These are phyloP conservation scores for Clavispora santaluciae DNA, from an alignment of 805 yeast genomes.

Conservation along the genomic window DNA sequence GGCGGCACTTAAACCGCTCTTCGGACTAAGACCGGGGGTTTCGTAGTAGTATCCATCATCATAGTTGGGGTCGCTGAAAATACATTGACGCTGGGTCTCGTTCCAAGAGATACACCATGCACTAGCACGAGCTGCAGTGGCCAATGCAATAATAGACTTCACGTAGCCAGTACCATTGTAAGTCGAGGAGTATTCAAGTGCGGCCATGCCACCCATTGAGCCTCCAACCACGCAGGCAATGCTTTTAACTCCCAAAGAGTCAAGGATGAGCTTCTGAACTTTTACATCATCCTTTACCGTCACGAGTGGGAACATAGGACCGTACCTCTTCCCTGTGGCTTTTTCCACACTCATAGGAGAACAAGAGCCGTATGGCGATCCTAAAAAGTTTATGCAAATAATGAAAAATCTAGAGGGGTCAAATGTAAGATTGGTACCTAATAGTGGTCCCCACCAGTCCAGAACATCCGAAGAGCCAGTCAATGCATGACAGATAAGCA, in stretches of 20 bases:
- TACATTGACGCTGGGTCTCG: slow-evolving; percentile 95
- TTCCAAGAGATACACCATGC: slow-evolving; percentile 99
- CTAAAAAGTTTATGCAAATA: slow-evolving; percentile 86
- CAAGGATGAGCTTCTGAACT: slow-evolving; percentile 72
- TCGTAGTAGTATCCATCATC: slow-evolving; percentile 80
- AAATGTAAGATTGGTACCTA: slow-evolving; percentile 82
- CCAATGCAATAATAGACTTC: slow-evolving; percentile 69
- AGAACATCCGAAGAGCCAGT: slow-evolving; percentile 94
- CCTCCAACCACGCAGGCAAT: slow-evolving; percentile 92
- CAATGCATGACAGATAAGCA: slow-evolving; percentile 92
- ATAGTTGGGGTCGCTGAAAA: slow-evolving; percentile 92
- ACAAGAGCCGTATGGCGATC: slow-evolving; percentile 94
- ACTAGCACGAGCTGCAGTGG: slow-evolving; percentile 89
- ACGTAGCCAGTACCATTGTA: slow-evolving; percentile 68
- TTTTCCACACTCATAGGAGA: slow-evolving; percentile 84
- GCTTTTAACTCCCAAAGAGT: slow-evolving; percentile 70
- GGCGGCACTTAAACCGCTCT: slow-evolving; percentile 87
- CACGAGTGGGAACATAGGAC: slow-evolving; percentile 92
- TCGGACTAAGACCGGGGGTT: slow-evolving; percentile 60
- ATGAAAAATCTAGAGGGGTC: slow-evolving; percentile 87
- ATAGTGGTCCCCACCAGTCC: slow-evolving; percentile 98
- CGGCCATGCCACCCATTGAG: slow-evolving; percentile 98
- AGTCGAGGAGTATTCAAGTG: slow-evolving; percentile 71
- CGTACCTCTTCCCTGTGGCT: slow-evolving; percentile 71
- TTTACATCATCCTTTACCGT: slow-evolving; percentile 91